Evolutionary conservation across 352 stramenopile genomes (phyloP), one percentile per base, ranked within the genome.

Genomic region (Phytophthora ohioensis): DNA sequence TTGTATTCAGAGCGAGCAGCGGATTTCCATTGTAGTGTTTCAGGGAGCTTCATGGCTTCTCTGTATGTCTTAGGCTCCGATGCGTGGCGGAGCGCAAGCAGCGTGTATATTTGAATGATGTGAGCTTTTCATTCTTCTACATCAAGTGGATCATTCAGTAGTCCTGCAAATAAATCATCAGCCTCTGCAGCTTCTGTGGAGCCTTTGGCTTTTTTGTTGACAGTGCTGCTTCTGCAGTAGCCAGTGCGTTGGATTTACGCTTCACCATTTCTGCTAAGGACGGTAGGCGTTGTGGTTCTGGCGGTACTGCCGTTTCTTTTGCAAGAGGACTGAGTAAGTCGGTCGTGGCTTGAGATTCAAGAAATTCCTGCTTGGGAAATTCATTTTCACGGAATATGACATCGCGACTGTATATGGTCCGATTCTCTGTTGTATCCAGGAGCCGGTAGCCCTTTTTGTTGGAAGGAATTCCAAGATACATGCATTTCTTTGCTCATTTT

Each of bases 41-140:
- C n/a, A 13, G 55, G 43, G 5, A 47, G 45, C 3, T 27, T 10
- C 42, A 62, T 61, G 0, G 64, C 49, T 41, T 6, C 55, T 41
- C 27, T 35, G 41, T 57, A 71, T 10, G 38, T n/a, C 21, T 57
- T 61, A n/a, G 57, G 48, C 13, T 72, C 64, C 3, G 27, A 48
- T 8, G 53, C 55, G 13, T 72, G 57, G 1, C 64, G 31, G 3
- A 67, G 39, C 0, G 56, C 36, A 8, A 67, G 48, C 3, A 71
- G 32, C 17, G 39, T 32, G 27, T 59, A 12, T 0, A 46, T 53
- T 35, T 54, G 4, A 27, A 0, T 12, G 38, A 43, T 43, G 4
- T 43, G 38, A 13, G 9, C 34, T n/a, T 27, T 43, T 5, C 21
- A 36, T 13, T 66, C 58, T 36, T 57, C 15, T 2, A 39, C 8